These are phyloP conservation scores for Exophiala alcalophila DNA, from an alignment of 2,329 filamentous ascomycete species.

Conservation along the genomic window DNA sequence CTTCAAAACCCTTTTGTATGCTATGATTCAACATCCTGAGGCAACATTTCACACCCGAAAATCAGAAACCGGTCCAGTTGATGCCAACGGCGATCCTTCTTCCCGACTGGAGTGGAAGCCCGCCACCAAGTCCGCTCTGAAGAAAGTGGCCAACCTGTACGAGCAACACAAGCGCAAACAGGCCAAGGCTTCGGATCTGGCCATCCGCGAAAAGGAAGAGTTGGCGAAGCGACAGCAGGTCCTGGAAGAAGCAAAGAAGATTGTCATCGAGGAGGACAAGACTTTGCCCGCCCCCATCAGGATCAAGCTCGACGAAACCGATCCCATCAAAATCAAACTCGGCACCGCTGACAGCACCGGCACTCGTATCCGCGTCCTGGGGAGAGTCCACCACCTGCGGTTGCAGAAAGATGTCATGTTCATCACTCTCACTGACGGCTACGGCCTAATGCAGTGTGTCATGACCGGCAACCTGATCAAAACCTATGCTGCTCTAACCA, in stretches of 20 bases:
- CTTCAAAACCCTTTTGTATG: slow-evolving; percentile 77
- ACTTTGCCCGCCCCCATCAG: slow-evolving; percentile 70
- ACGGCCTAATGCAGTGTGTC: slow-evolving; percentile 81
- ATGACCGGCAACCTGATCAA: slow-evolving; percentile 77
- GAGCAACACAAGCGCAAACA: slow-evolving; percentile 81
- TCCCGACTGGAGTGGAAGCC: slow-evolving; percentile 72
- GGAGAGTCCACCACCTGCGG: slow-evolving; percentile 77
- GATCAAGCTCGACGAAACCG: slow-evolving; percentile 72
- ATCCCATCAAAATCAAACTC: slow-evolving; percentile 57
- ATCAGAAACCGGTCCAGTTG: slow-evolving; percentile 60
- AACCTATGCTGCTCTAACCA: slow-evolving; percentile 84
- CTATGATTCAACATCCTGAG: slow-evolving; percentile 67
- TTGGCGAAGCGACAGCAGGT: slow-evolving; percentile 67
- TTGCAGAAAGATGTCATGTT: slow-evolving; percentile 83
- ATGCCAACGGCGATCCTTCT: slow-evolving; percentile 61
- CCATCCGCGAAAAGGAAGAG: slow-evolving; percentile 69
- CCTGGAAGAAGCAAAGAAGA: slow-evolving; percentile 78
- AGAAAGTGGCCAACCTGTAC: slow-evolving; percentile 74
- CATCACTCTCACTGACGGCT: slow-evolving; percentile 80
- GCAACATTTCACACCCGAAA: slow-evolving; percentile 67
- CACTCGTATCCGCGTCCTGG: slow-evolving; percentile 73
- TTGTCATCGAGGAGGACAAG: slow-evolving; percentile 66
- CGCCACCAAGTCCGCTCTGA: slow-evolving; percentile 76
- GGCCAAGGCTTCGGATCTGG: slow-evolving; percentile 70
- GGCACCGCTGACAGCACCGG: slow-evolving; percentile 59